Evolutionary conservation across 805 yeast genomes (phyloP), one percentile per base, ranked within the genome.

Genomic region (Candida corydali): DNA sequence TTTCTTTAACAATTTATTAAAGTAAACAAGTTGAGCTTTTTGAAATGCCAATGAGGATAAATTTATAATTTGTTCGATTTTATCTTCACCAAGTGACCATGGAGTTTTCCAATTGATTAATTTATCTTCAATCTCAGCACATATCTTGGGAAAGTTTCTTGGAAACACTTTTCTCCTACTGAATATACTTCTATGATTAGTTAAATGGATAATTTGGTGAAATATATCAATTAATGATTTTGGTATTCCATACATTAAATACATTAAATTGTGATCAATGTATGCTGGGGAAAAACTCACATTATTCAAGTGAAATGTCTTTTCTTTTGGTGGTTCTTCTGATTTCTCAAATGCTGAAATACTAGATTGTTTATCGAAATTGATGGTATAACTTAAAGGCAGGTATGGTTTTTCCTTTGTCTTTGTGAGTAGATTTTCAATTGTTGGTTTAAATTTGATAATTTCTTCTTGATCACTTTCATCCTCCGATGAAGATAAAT

Each of bases 181-280:
- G 47, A 76, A 76, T 41, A 70, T 67, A 40, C 71, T 66, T 45
- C 73, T 69, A 46, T 75, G 79, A 47, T 76, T 76, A 2, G 81
- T 61, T 29, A 76, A 54, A 17, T 61, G 65, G 5, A 75, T 62
- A 2, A 66, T 57, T 41, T 69, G 69, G 42, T 69, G 65, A 50
- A 75, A 66, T 5, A 76, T 45, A n/a, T 55, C 60, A n/a, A 75
- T 35, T 25, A 76, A 53, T 3, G 73, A 59, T 26, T 53, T 45
- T 2, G 81, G 81, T 4, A 75, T 47, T 0, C 80, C 82, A 43
- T 57, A 69, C 53, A 65, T 61, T 11, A 71, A 45, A 44, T 72
- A 72, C 1, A 69, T 45, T 3, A 48, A 28, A 24, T 52, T 47
- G n/a, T 40, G 45, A 11, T 52, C 54, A 3, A 52, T 23, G 5